These are phyloP conservation scores for Asterionellopsis glacialis DNA, from an alignment of 108 stramenopile species.

Conservation along the genomic window DNA sequence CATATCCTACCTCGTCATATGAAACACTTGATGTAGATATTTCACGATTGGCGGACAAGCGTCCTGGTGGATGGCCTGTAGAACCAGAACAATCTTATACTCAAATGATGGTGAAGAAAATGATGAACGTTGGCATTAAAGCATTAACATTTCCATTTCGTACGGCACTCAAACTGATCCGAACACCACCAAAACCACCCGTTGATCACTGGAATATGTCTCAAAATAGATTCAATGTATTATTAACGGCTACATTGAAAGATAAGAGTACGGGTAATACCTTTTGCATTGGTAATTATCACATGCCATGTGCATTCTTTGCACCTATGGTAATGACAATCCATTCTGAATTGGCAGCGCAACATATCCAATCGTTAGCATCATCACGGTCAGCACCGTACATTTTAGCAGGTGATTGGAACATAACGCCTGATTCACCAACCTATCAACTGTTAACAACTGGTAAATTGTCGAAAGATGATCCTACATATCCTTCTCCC, in stretches of 20 bases:
- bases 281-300: slow-evolving; percentile 87
- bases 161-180: slow-evolving; percentile 6
- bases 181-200: slow-evolving; percentile 6
- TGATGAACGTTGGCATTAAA: not conserved
- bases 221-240: slow-evolving; percentile 63
- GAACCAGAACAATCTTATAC: slow-evolving; percentile 17
- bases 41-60: slow-evolving; percentile 59
- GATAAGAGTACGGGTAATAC: slow-evolving; percentile 30
- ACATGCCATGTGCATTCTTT: slow-evolving; percentile 97
- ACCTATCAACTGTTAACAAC: slow-evolving; percentile 87
- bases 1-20: slow-evolving; percentile 59
- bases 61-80: slow-evolving; percentile 68
- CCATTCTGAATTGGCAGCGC: slow-evolving; percentile 67
- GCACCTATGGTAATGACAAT: slow-evolving; percentile 83
- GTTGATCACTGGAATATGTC: slow-evolving; percentile 78
- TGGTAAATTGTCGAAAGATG: slow-evolving; percentile 50
- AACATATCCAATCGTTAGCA: slow-evolving; percentile 16
- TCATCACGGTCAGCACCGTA: slow-evolving; percentile 27
- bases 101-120: slow-evolving; percentile 10
- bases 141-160: slow-evolving; percentile 3
- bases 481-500: slow-evolving; percentile 43
- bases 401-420: slow-evolving; percentile 85
- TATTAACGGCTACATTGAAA: slow-evolving; percentile 58
- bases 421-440: slow-evolving; percentile 84
- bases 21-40: slow-evolving; percentile 67